Evolutionary conservation across 257 asterid genomes (phyloP).

Genomic region (Salvia miltiorrhiza): DNA sequence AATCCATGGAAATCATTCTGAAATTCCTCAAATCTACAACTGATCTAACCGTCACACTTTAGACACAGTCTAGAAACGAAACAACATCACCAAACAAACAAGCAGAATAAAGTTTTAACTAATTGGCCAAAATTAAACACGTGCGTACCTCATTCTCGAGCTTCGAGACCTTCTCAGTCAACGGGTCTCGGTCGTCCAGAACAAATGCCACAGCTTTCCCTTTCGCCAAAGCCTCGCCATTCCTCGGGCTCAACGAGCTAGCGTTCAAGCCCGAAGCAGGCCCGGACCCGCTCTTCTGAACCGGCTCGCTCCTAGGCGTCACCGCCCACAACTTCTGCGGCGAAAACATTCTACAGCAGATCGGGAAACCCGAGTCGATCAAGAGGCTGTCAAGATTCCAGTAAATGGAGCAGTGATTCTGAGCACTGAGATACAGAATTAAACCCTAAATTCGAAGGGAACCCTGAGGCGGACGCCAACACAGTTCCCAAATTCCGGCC

Average conservation of each 20-base stretch:
- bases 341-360: constrained; percentile 57
- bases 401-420: constrained; percentile 17
- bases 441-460: constrained; percentile 40
- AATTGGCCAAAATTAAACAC: constrained; percentile 22
- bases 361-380: constrained; percentile 42
- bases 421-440: not conserved
- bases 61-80: constrained; percentile 9
- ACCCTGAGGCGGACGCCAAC: constrained; percentile 72
- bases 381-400: constrained; percentile 1
- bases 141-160: constrained; percentile 74
- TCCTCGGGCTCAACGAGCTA: constrained; percentile 41
- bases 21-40: not conserved
- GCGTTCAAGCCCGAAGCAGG: constrained; percentile 39
- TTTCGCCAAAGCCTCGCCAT: constrained; percentile 34
- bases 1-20: not conserved
- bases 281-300: constrained; percentile 43
- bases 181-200: constrained; percentile 46
- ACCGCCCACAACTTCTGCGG: constrained; percentile 72
- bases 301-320: constrained; percentile 62
- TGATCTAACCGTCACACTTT: not conserved
- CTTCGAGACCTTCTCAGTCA: constrained; percentile 46
- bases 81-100: constrained; percentile 9
- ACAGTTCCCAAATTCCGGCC: constrained; percentile 65
- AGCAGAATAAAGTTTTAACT: not conserved
- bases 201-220: constrained; percentile 44